Conservation (phyloP, 352 stramenopile genomes). For the Phytopythium vexans region DNA sequence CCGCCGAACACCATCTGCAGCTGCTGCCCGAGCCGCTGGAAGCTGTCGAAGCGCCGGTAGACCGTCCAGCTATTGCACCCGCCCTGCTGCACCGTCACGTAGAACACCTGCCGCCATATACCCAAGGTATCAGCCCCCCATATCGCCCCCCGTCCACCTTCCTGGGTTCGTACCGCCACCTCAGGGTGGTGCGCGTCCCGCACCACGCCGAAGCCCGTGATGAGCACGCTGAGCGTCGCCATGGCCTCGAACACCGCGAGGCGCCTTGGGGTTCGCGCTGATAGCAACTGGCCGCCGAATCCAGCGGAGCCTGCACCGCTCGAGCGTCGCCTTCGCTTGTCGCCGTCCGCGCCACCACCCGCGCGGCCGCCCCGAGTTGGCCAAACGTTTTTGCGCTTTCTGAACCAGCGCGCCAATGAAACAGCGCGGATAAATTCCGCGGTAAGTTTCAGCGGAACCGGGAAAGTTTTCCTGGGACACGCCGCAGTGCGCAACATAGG, state of each 20-base stretch:
- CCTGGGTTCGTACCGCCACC: conserved; percentile 31
- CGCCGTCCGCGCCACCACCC: conserved; percentile 1
- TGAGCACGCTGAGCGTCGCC: conserved; percentile 65
- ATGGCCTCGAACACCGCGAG: conserved; percentile 15
- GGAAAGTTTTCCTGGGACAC: too few species aligned
- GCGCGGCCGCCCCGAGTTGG: background rate
- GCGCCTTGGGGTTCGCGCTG: too few species aligned
- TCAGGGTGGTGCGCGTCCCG: conserved; percentile 48
- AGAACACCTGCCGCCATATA: conserved; percentile 45
- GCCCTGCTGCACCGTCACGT: conserved; percentile 72
- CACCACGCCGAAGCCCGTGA: conserved; percentile 73
- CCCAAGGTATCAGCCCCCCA: background rate
- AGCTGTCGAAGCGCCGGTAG: conserved; percentile 71
- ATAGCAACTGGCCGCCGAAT: too few species aligned
- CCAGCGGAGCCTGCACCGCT: too few species aligned
- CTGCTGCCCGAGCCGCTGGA: conserved; percentile 71
- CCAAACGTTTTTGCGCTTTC: conserved; percentile 3
- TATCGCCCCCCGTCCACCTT: background rate
- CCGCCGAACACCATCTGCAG: conserved; percentile 71
- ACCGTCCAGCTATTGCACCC: conserved; percentile 65
- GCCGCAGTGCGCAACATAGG: too few species aligned
- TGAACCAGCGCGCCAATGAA: conserved; percentile 7
- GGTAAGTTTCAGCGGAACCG: too few species aligned
- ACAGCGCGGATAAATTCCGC: too few species aligned
- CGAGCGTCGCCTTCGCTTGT: too few species aligned